Percentiles rank a stretch among this genome's conserved stretches.
These are phyloP conservation scores for Boletus reticuloceps DNA, from an alignment of 768 basidiomycete genomes.

Conservation along the genomic window DNA sequence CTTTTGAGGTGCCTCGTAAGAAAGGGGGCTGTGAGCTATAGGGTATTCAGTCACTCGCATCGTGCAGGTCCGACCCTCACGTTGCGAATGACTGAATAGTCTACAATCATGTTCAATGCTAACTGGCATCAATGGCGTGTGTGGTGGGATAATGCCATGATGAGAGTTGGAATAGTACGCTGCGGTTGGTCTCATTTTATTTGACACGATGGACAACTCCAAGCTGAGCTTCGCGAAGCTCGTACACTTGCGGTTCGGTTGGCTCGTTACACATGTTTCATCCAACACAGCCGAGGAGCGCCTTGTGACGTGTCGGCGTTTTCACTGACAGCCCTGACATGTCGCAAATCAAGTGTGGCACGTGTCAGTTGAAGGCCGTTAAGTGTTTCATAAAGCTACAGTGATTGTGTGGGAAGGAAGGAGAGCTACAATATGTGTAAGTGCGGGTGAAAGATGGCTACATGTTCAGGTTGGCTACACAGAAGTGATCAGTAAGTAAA, in stretches of 20 bases:
- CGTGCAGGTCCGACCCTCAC: no score
- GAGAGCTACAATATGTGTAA: slow-evolving; percentile 22
- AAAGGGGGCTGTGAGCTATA: not conserved
- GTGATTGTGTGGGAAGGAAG: slow-evolving; percentile 1
- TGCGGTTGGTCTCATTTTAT: no score
- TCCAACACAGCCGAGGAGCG: not conserved
- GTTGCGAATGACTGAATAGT: no score
- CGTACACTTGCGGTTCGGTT: not conserved
- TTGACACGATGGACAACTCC: no score
- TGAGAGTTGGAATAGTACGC: no score
- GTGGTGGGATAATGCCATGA: no score
- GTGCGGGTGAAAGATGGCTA: slow-evolving; percentile 21
- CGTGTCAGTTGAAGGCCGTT: not conserved
- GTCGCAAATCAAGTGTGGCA: not conserved
- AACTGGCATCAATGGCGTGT: no score
- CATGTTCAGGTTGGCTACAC: slow-evolving; percentile 26
- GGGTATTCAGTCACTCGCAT: not conserved
- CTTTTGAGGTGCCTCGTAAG: slow-evolving; percentile 8
- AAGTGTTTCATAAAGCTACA: slow-evolving; percentile 24
- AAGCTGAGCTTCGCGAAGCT: not conserved
- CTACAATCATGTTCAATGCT: no score
- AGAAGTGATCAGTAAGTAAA: slow-evolving; percentile 11
- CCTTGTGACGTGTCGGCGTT: not conserved
- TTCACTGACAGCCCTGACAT: not conserved
- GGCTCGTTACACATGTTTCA: not conserved